These are phyloP conservation scores for Trichosporon sp. DNA, from an alignment of 1,284 basidiomycete species.

Conservation along the genomic window DNA sequence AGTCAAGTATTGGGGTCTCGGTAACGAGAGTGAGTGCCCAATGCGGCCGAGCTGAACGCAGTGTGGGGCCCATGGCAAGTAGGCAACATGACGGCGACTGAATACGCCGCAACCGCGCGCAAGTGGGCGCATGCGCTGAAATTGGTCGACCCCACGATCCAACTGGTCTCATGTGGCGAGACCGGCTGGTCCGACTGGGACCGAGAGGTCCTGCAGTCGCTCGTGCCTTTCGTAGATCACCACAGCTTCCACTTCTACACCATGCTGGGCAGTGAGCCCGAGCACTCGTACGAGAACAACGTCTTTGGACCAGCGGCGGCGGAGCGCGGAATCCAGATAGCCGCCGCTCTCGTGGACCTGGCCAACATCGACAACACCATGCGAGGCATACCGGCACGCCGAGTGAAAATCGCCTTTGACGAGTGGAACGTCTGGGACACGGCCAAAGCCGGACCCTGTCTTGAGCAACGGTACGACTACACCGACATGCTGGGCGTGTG, in stretches of 20 bases:
- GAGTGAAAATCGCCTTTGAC: conserved; percentile 53
- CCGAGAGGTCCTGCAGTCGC: conserved; percentile 41
- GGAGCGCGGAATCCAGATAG: conserved; percentile 47
- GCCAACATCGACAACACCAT: conserved; percentile 36
- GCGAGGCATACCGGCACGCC: conserved; percentile 21
- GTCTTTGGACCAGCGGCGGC: conserved; percentile 50
- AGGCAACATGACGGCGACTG: conserved; percentile 57
- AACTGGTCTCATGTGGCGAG: conserved; percentile 59
- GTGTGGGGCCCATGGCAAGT: conserved; percentile 65
- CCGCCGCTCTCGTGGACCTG: conserved; percentile 47
- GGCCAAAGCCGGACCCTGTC: conserved; percentile 50
- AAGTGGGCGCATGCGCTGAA: conserved; percentile 62
- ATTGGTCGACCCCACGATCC: conserved; percentile 58
- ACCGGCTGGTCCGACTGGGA: conserved; percentile 49
- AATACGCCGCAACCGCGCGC: conserved; percentile 57
- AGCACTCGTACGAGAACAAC: conserved; percentile 49
- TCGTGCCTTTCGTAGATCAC: conserved; percentile 42
- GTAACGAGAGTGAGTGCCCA: conserved; percentile 45
- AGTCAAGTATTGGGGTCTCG: conserved; percentile 52
- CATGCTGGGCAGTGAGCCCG: conserved; percentile 32
- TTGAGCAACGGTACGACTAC: conserved; percentile 58
- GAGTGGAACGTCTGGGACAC: conserved; percentile 42
- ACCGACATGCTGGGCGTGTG: conserved; percentile 59
- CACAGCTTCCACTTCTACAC: conserved; percentile 48
- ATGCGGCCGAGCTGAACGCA: conserved; percentile 14